Evolutionary conservation across 108 stramenopile species (phyloP).

Genomic region (Bacterosira constricta): DNA sequence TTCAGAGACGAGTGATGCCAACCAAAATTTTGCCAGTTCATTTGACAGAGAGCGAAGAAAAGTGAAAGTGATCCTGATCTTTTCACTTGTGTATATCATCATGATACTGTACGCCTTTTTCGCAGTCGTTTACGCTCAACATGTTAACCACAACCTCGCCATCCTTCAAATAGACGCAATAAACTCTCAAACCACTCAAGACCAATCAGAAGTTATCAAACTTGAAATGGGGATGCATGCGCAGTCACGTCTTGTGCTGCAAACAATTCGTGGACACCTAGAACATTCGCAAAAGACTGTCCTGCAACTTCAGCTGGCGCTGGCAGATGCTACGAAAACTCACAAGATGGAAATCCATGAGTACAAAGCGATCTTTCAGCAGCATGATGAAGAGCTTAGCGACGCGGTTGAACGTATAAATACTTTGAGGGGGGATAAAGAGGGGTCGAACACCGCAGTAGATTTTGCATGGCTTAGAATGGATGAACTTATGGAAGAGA

Average conservation of each 20-base stretch:
- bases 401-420: slow-evolving; percentile 33
- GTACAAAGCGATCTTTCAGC: slow-evolving; percentile 12
- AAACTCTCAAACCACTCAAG: background rate
- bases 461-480: slow-evolving; percentile 34
- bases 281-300: slow-evolving; percentile 11
- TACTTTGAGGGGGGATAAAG: slow-evolving; percentile 27
- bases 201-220: background rate
- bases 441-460: slow-evolving; percentile 20
- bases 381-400: slow-evolving; percentile 33
- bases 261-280: background rate
- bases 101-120: too few relatives aligned
- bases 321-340: background rate
- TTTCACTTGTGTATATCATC: too few relatives aligned
- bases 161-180: background rate
- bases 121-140: background rate
- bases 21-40: too few relatives aligned
- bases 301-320: background rate
- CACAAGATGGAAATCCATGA: slow-evolving; percentile 16
- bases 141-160: background rate
- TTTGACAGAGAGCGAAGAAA: too few relatives aligned
- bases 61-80: too few relatives aligned
- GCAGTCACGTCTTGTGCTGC: background rate
- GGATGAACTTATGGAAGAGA: slow-evolving; percentile 38
- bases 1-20: too few relatives aligned
- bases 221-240: background rate